phyloP scores from a whole-genome alignment of 2,329 filamentous ascomycete species.

The Cordyceps javanica region DNA sequence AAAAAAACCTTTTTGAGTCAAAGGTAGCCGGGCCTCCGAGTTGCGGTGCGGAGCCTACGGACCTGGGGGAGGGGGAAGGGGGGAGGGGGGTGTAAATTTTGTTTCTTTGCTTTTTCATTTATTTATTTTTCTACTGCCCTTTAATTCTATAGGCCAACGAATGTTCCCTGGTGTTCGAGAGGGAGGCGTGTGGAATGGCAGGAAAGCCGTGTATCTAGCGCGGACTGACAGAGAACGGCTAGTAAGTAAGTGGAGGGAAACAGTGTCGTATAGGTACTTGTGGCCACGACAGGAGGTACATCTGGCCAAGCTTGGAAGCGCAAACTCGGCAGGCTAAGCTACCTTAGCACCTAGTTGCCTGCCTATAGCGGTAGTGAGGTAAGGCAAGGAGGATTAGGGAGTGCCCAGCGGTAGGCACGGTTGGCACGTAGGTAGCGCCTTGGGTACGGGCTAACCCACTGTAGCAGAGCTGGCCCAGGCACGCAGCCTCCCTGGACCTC shows the following conservation, averaged over 20 bases:
- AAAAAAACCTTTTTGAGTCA: conserved; percentile 10
- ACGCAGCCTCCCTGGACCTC: neutral
- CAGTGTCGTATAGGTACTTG: neutral
- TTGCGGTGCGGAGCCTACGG: conserved; percentile 7
- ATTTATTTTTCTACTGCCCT: conserved; percentile 2
- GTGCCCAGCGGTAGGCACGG: too few relatives aligned
- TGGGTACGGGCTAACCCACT: neutral
- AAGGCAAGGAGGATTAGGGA: too few relatives aligned
- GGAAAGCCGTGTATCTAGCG: conserved; percentile 6
- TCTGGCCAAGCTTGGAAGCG: neutral
- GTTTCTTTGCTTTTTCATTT: conserved; percentile 13
- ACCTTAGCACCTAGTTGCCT: too few relatives aligned
- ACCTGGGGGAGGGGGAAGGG: conserved; percentile 3
- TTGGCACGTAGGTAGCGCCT: too few relatives aligned
- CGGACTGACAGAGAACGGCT: neutral
- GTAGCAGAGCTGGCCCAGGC: neutral
- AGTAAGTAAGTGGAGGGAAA: neutral
- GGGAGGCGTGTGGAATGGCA: conserved; percentile 5
- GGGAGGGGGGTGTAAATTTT: conserved; percentile 5
- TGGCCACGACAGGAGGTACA: neutral
- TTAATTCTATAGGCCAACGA: neutral
- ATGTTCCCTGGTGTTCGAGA: neutral
- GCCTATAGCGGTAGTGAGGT: too few relatives aligned
- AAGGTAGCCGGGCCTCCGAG: conserved; percentile 7
- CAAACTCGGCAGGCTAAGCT: neutral